These are phyloP conservation scores for Nyctanthes arbortristis DNA, from an alignment of 257 asterid species.

Conservation along the genomic window DNA sequence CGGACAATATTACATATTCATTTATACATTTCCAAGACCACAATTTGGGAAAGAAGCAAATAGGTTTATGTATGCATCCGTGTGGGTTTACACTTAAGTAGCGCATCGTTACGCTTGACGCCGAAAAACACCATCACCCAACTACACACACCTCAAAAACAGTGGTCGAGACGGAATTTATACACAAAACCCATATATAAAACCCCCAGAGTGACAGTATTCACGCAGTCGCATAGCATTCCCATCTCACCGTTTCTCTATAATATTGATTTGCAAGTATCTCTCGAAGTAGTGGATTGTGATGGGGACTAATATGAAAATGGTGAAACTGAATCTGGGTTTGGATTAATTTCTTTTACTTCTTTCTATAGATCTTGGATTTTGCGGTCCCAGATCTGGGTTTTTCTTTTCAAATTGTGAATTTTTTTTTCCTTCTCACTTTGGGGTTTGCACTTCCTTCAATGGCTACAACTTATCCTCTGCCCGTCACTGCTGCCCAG, in stretches of 20 bases:
- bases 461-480: constrained; percentile 74
- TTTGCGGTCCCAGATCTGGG: constrained; percentile 69
- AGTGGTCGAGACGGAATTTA: constrained; percentile 13
- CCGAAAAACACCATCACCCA: not conserved
- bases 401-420: constrained; percentile 28
- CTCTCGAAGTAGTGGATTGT: not conserved
- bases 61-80: too few relatives aligned
- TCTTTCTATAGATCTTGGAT: constrained; percentile 45
- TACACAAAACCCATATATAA: not conserved
- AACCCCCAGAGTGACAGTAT: not conserved
- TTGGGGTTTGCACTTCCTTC: constrained; percentile 5
- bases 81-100: not conserved
- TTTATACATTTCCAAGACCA: too few relatives aligned
- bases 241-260: not conserved
- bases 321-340: constrained; percentile 26
- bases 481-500: constrained; percentile 92
- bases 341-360: constrained; percentile 10
- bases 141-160: constrained; percentile 2
- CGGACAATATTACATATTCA: too few relatives aligned
- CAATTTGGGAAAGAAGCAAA: too few relatives aligned
- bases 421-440: not conserved
- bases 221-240: not conserved
- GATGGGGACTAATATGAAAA: constrained; percentile 34
- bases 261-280: not conserved
- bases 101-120: not conserved